Evolutionary conservation across 768 basidiomycete species (phyloP).

Genomic region (Tephrocybe rancida): DNA sequence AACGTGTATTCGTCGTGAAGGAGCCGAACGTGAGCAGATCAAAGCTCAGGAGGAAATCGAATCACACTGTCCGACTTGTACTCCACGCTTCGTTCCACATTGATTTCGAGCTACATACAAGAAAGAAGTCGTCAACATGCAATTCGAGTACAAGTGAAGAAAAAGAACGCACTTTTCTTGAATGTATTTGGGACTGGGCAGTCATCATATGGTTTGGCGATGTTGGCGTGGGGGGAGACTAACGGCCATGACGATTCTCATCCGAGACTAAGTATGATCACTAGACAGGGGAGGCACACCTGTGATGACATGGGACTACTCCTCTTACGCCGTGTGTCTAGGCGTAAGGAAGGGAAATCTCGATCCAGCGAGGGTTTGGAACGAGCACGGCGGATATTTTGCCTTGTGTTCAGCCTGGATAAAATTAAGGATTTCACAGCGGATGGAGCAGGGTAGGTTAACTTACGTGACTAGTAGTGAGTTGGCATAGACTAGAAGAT

Average conservation of each 20-base stretch:
- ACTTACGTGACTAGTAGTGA: conserved; percentile 23
- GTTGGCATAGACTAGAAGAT: conserved; percentile 25
- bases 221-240: background rate
- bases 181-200: background rate
- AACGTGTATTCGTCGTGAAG: too few species aligned
- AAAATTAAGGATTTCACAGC: background rate
- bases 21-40: background rate
- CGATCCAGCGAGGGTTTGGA: conserved; percentile 7
- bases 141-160: background rate
- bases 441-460: background rate
- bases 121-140: background rate
- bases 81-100: conserved; percentile 15
- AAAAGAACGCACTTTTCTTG: conserved; percentile 1
- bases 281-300: background rate
- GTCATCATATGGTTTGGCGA: background rate
- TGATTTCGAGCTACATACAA: conserved; percentile 14
- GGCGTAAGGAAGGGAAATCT: conserved; percentile 4
- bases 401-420: conserved; percentile 23
- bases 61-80: conserved; percentile 6
- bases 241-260: too few species aligned
- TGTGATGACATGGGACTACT: background rate
- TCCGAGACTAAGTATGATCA: background rate
- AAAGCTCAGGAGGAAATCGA: too few species aligned
- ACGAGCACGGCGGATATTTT: conserved; percentile 19
- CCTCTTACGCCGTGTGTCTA: conserved; percentile 7